phyloP scores from a whole-genome alignment of 805 yeast species.

The Candida adriatica region DNA sequence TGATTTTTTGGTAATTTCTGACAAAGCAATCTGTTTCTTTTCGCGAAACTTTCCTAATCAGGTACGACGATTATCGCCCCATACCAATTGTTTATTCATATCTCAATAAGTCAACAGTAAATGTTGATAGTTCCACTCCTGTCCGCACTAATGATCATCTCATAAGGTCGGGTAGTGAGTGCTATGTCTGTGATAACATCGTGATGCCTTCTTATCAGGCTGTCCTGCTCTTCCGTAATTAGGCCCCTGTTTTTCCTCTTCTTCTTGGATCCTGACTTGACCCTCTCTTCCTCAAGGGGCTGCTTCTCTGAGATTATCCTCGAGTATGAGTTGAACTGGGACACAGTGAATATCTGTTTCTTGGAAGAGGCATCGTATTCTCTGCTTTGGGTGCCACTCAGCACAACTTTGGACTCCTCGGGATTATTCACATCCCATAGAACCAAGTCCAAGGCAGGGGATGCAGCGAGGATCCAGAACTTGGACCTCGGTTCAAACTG shows the following conservation, averaged over 20 bases:
- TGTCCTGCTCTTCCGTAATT: conserved; percentile 38
- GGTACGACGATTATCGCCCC: too few species aligned
- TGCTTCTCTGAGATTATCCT: conserved; percentile 34
- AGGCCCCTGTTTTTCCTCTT: conserved; percentile 25
- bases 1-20: conserved; percentile 9
- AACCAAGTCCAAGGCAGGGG: conserved; percentile 18
- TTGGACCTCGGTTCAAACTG: conserved; percentile 14
- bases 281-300: conserved; percentile 9
- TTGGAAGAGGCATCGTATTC: conserved; percentile 5
- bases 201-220: conserved; percentile 37
- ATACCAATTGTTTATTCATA: too few species aligned
- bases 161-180: conserved; percentile 41
- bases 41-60: too few species aligned
- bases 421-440: conserved; percentile 33
- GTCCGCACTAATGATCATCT: conserved; percentile 60
- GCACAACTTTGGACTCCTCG: conserved; percentile 26
- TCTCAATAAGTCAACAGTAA: conserved; percentile 31
- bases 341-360: conserved; percentile 4
- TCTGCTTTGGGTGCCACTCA: too few species aligned
- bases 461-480: conserved; percentile 16
- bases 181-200: conserved; percentile 46
- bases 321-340: conserved; percentile 33
- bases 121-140: conserved; percentile 60
- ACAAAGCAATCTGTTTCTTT: conserved; percentile 19
- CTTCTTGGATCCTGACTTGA: conserved; percentile 10